Percentiles rank a stretch among this genome's conserved stretches.
These are phyloP conservation scores for Posidonia oceanica DNA, from an alignment of 116 monocot genomes.

Conservation along the genomic window DNA sequence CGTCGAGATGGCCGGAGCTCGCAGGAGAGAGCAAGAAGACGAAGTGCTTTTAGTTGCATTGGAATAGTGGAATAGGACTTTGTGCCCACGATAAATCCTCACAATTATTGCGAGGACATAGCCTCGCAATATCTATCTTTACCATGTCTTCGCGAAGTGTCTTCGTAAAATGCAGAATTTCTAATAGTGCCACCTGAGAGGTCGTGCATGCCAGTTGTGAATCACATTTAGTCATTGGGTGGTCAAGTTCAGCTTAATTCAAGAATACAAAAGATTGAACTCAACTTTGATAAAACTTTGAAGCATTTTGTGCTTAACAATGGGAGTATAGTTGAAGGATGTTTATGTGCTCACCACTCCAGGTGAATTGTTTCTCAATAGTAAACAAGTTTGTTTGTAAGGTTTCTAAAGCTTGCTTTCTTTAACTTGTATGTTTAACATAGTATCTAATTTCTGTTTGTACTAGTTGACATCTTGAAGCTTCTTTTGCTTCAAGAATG, in stretches of 20 bases:
- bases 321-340: conserved; percentile 67
- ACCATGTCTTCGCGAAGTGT: no score
- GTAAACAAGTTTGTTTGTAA: neutral
- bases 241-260: conserved; percentile 78
- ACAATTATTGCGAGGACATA: no score
- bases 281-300: conserved; percentile 74
- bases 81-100: no score
- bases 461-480: conserved; percentile 91
- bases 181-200: conserved; percentile 94
- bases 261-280: conserved; percentile 69
- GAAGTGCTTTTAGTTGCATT: no score
- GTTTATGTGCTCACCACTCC: conserved; percentile 79
- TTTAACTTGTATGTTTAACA: neutral
- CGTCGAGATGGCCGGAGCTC: no score
- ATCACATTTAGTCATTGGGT: conserved; percentile 74
- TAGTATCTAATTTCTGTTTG: neutral
- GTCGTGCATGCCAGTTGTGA: conserved; percentile 75
- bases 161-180: no score
- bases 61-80: no score
- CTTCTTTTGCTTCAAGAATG: conserved; percentile 84
- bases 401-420: neutral
- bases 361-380: conserved; percentile 30
- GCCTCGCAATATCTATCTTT: no score
- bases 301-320: conserved; percentile 76
- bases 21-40: no score